Percentiles rank a stretch among this genome's conserved stretches.
Evolutionary conservation across 2,329 filamentous ascomycete genomes (phyloP).

Genomic region (Sporothrix phasma): DNA sequence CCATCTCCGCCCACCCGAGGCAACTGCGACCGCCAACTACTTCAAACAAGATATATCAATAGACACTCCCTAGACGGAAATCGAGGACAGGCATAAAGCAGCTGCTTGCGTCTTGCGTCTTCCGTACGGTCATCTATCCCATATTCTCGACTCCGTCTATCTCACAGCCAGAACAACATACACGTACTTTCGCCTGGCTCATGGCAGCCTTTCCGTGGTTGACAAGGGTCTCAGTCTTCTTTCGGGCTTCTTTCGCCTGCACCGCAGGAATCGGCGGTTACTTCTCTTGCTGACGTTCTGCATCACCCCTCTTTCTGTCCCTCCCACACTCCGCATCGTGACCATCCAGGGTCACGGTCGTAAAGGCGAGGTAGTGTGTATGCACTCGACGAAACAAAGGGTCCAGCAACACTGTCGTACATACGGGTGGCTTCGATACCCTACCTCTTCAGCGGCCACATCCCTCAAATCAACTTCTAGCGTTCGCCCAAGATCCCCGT

Average conservation of each 20-base stretch:
- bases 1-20: not conserved
- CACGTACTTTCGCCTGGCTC: not conserved
- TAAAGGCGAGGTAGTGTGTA: not conserved
- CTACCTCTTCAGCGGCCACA: not conserved
- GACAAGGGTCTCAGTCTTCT: constrained; percentile 4
- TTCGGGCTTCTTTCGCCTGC: constrained; percentile 12
- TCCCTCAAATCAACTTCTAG: not conserved
- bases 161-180: not conserved
- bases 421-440: not conserved
- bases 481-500: not conserved
- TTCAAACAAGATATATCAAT: not conserved
- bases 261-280: not conserved
- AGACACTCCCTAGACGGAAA: not conserved
- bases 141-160: not conserved
- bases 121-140: not conserved
- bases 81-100: not conserved
- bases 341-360: not conserved
- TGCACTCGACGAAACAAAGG: not conserved
- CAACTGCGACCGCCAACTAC: not conserved
- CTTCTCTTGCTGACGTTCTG: constrained; percentile 5
- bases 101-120: not conserved
- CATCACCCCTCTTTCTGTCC: not conserved
- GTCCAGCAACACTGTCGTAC: not conserved
- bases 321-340: not conserved
- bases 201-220: not conserved